Evolutionary conservation across 805 yeast species (phyloP), one percentile per base, ranked within the genome.

Genomic region (Saturnispora kantuleensis): DNA sequence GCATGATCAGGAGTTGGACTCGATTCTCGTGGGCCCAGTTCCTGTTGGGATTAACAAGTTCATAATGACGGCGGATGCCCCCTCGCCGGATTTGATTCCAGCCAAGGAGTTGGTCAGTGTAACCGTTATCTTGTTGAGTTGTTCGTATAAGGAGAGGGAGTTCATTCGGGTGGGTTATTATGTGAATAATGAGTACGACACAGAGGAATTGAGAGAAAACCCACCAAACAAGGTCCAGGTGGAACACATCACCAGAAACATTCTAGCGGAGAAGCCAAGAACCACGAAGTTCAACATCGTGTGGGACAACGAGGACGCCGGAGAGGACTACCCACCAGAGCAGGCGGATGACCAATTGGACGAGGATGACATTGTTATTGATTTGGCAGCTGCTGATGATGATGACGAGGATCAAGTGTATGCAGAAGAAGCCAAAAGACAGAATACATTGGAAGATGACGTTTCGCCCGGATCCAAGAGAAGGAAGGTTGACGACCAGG

Each of bases 131-230:
- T 67, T 93, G 46, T 70, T 93, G 48, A 84, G 96, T 47, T 93
- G 99, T 63, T 82, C 96, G 0, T 93, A 93, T 58, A 84, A 87
- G 40, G 96, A 85, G 45, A 73, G 90, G 51, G 97, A 93, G 62
- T 93, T 93, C 67, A 98, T 93, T 2, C 71, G 97, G 48, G 98
- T 93, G 5, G 98, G 98, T 0, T 93, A 93, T 66, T 93, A 93
- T 58, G 98, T 93, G 47, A 93, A 93, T 66, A 93, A 93, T 64
- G 99, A 93, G 58, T 93, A 93, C 57, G 97, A 90, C 58, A 71
- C 81, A 12, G 97, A 90, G 59, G 97, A 93, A 55, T 66, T 93
- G 56, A 74, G 96, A 46, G 96, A 88, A 58, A 86, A 84, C 52
- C 97, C 97, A 1, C 97, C 97, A 2, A 76, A 81, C 2, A 86